These are phyloP conservation scores for Mollisia scopiformis DNA, from an alignment of 2,329 filamentous ascomycete genomes.

Conservation along the genomic window DNA sequence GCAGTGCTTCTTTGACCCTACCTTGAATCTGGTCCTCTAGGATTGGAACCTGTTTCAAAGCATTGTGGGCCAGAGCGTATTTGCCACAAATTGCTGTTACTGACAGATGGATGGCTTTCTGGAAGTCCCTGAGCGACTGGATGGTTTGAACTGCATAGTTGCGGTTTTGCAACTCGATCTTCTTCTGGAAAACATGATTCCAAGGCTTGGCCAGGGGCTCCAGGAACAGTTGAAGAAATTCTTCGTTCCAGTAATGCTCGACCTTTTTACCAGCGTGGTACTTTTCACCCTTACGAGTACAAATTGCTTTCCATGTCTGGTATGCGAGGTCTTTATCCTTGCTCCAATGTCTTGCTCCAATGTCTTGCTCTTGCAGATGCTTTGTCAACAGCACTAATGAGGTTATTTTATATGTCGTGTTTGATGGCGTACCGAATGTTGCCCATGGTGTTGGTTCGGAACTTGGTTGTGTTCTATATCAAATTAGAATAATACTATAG, in stretches of 20 bases:
- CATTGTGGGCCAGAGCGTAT: not conserved
- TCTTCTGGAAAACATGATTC: not conserved
- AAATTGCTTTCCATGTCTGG: not conserved
- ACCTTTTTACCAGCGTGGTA: not conserved
- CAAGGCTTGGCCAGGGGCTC: not conserved
- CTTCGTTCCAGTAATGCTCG: conserved; percentile 1
- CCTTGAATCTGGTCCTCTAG: not conserved
- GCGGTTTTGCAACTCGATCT: not conserved
- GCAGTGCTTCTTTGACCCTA: not conserved
- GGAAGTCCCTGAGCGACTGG: not conserved
- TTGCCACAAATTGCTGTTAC: not conserved
- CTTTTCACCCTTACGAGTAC: not conserved
- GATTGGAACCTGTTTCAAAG: not conserved
- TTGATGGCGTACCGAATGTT: not conserved
- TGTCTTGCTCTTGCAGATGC: not conserved
- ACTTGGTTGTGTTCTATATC: not conserved
- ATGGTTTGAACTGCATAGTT: not conserved
- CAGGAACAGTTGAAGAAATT: not conserved
- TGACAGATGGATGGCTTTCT: not conserved
- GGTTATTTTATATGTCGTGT: not conserved
- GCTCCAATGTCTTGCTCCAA: not conserved
- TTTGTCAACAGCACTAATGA: not conserved
- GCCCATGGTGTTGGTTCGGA: not conserved
- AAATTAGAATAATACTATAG: not conserved
- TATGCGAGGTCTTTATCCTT: not conserved